These are phyloP conservation scores for Magnaporthales sp. DNA, from an alignment of 2,329 filamentous ascomycete species.

Conservation along the genomic window DNA sequence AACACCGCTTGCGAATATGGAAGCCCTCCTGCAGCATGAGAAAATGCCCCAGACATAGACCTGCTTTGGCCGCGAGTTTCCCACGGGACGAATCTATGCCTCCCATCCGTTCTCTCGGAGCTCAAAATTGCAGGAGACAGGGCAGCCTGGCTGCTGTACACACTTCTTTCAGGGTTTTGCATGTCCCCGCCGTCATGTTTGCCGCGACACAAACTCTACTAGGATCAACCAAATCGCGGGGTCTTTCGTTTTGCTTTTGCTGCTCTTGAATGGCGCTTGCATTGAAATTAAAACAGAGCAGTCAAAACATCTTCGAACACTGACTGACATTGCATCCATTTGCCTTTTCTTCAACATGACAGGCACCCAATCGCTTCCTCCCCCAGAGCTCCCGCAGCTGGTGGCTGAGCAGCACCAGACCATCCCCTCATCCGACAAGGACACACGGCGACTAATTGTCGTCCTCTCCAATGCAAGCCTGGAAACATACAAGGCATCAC, in stretches of 20 bases:
- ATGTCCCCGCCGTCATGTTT: not conserved
- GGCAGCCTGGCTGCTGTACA: not conserved
- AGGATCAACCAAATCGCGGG: not conserved
- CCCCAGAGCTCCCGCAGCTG: constrained; percentile 80
- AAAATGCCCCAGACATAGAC: not conserved
- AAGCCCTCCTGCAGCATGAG: not conserved
- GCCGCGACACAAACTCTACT: not conserved
- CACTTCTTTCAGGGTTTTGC: not conserved
- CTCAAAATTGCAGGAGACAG: not conserved
- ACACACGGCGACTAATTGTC: constrained; percentile 85
- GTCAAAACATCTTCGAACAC: not conserved
- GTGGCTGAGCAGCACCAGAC: constrained; percentile 87
- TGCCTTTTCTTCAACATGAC: constrained; percentile 18
- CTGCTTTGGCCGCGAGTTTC: not conserved
- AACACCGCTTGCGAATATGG: not conserved
- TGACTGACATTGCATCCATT: not conserved
- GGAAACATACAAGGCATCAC: constrained; percentile 91
- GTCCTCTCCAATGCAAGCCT: constrained; percentile 95
- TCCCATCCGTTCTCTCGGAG: not conserved
- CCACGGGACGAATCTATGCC: not conserved
- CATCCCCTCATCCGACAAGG: constrained; percentile 79
- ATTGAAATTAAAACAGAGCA: not conserved
- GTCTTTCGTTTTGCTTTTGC: not conserved
- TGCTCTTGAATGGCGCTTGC: not conserved
- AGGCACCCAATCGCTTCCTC: constrained; percentile 93